Base-by-base conservation (phyloP, 805 yeast genomes). In the Saccharomycopsis malanga region DNA sequence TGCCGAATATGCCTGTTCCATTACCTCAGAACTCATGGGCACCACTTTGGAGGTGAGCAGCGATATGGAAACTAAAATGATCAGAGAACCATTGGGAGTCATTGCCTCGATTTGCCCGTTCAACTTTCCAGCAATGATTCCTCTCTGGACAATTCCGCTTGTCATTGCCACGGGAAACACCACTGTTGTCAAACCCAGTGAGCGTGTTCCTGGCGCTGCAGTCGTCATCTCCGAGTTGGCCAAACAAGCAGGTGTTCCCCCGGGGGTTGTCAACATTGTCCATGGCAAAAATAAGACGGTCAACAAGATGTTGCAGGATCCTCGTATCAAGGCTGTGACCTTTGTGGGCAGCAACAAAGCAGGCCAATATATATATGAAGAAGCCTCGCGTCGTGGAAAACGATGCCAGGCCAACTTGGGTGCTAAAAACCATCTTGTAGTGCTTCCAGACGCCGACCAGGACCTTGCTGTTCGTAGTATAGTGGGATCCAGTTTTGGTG, bases 61-160 rank as follows among this genome's bases (percentile, higher is more conserved):
- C 15, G 84, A 81, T 57, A 82, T 82, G 88, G 87, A 82, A 61
- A 83, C 89, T 25, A 72, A 79, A 57, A 79, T 80, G 84, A 54
- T 62, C 59, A 74, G 88, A 56, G 83, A 77, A 61, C 87, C 87
- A 38, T 67, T 82, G 51, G 91, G 91, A 27, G 85, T 83, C 5
- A 76, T 83, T 50, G 87, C 82, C 14, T 83, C 88, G 21, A 83
- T 83, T 57, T 77, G 83, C 54, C 91, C 91, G 18, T 83, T 83
- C 70, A 83, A 83, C 67, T 83, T 83, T 76, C 91, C 91, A 22
- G 89, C 87, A 38, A 83, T 83, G 91, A 85, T 84, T 56, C 77
- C 77, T 5, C 62, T 74, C 53, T 74, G 79, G 79, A 66, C 75
- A 2, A 63, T 74, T 46, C 79, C 79, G n/a, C 64, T 74, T 55